Evolutionary conservation across 2,329 filamentous ascomycete species (phyloP).

Genomic region (Capronia epimyces): DNA sequence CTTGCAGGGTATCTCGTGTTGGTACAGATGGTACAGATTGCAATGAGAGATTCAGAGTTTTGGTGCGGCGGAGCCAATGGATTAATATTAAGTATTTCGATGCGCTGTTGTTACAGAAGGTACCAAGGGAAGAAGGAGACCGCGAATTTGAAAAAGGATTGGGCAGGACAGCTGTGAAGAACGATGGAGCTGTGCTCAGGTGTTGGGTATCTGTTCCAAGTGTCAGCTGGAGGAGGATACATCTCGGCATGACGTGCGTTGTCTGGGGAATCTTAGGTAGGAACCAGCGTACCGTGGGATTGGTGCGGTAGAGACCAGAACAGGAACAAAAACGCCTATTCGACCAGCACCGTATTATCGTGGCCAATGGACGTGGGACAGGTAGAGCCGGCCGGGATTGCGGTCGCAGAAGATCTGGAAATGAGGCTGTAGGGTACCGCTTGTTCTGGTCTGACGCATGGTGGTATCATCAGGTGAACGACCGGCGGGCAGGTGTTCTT

Average conservation of each 20-base stretch:
- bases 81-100: slow-evolving; percentile 16
- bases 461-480: slow-evolving; percentile 23
- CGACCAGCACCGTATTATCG: slow-evolving; percentile 27
- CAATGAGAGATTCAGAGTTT: slow-evolving; percentile 2
- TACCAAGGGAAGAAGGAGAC: slow-evolving; percentile 13
- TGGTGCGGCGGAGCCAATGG: slow-evolving; percentile 8
- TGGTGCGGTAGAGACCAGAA: slow-evolving; percentile 9
- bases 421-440: slow-evolving; percentile 25
- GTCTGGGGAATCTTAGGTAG: slow-evolving; percentile 4
- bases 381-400: slow-evolving; percentile 22
- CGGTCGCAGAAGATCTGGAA: slow-evolving; percentile 25
- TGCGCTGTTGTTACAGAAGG: slow-evolving; percentile 23
- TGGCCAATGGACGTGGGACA: slow-evolving; percentile 26
- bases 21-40: slow-evolving; percentile 8
- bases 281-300: slow-evolving; percentile 15
- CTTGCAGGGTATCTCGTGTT: slow-evolving; percentile 15
- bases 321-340: slow-evolving; percentile 24
- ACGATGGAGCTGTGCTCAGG: slow-evolving; percentile 3
- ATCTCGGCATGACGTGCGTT: slow-evolving; percentile 16
- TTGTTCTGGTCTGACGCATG: slow-evolving; percentile 25
- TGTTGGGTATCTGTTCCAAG: slow-evolving; percentile 20
- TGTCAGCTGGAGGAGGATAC: slow-evolving; percentile 18
- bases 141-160: slow-evolving; percentile 8
- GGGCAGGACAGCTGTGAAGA: slow-evolving; percentile 12
- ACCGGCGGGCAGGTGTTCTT: neutral